Conservation (phyloP, 164 flowering plant genomes). For the Hamamelis virginiana region DNA sequence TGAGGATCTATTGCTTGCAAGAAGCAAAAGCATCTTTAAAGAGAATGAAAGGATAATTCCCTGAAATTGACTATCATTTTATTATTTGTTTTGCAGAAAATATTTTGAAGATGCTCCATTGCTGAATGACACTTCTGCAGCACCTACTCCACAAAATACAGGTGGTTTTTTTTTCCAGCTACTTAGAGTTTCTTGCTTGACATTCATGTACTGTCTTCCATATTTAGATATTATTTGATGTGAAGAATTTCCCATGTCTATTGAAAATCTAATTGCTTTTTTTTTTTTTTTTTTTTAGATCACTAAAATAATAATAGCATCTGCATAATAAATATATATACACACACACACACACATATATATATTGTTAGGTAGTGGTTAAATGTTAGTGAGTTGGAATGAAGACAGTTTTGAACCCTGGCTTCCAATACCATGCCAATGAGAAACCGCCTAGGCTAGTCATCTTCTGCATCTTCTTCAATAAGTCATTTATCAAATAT, state of each 20-base stretch:
- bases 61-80: slow-evolving; percentile 2
- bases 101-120: slow-evolving; percentile 29
- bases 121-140: slow-evolving; percentile 12
- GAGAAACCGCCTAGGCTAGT: too few species aligned
- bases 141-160: slow-evolving; percentile 27
- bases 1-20: background rate
- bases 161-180: slow-evolving; percentile 30
- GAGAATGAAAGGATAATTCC: background rate
- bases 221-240: background rate
- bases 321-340: too few species aligned
- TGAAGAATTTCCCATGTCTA: background rate
- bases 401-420: too few species aligned
- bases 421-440: too few species aligned
- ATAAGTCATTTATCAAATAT: too few species aligned
- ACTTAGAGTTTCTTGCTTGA: background rate
- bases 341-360: too few species aligned
- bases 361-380: too few species aligned
- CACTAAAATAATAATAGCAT: background rate
- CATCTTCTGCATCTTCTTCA: too few species aligned
- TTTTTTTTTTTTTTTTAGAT: background rate
- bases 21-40: background rate
- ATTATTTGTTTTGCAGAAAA: slow-evolving; percentile 42
- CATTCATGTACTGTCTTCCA: background rate
- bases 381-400: too few species aligned
- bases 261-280: background rate